Evolutionary conservation across 164 flowering plant genomes (phyloP), one percentile per base, ranked within the genome.

Genomic region (Vitis riparia): DNA sequence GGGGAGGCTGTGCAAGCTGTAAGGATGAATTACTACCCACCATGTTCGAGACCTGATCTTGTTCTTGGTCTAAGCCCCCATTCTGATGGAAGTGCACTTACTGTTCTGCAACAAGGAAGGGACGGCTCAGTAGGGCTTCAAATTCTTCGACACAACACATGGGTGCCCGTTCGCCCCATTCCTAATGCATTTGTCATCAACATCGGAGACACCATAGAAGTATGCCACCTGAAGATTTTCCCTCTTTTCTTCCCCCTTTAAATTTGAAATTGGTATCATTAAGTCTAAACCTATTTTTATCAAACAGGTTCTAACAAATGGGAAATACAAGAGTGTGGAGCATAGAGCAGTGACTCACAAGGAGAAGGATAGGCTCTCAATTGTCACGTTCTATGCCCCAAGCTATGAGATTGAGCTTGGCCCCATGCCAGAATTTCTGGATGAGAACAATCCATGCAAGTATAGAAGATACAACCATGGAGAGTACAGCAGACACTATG

Each of bases 11-110:
- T 94, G 4, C 97, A 94, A 76, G 97, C 97, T 4, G 77, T 86
- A 67, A 89, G 98, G 70, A 94, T 94, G 98, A 92, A 94, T 70
- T 92, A 94, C 78, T 94, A 94, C 63, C 97, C 98, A 11, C 86
- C 97, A 62, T 94, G 98, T 72, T 75, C 94, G 5, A 86, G 95
- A 55, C 97, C 98, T 7, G 97, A 94, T 70, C 88, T 89, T 23
- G 97, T 92, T 8, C 71, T 94, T 75, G 97, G 98, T 8, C 76
- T 94, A 17, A 92, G 97, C 68, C 92, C 97, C 13, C 97, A 92
- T 77, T 94, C 97, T 0, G 99, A 94, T 81, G 99, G 97, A 49
- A 92, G 97, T 78, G 99, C 94, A 11, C 83, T 91, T 0, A 94
- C 99, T 37, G 91, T 94, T 50, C 68, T 92, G 80, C 97, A 92